These are phyloP conservation scores for Xylaria sp. DNA, from an alignment of 2,329 filamentous ascomycete species.

Conservation along the genomic window DNA sequence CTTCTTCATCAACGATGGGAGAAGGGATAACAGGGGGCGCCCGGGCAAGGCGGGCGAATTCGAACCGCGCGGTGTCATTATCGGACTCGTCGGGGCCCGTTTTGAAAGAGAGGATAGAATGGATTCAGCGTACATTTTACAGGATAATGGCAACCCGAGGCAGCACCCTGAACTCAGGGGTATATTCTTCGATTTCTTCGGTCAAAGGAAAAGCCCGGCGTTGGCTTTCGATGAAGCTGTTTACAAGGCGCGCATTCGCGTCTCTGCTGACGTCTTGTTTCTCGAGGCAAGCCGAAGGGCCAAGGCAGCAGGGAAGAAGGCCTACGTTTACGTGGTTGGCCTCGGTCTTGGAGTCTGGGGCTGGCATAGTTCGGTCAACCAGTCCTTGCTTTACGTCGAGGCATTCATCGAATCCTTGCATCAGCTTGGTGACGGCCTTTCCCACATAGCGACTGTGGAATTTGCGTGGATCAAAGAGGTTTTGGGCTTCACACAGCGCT, in stretches of 20 bases:
- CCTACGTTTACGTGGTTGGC: constrained; percentile 50
- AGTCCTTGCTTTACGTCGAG: constrained; percentile 40
- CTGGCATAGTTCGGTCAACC: constrained; percentile 33
- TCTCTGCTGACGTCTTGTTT: constrained; percentile 46
- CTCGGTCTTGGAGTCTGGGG: constrained; percentile 51
- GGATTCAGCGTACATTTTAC: constrained; percentile 43
- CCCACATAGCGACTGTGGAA: constrained; percentile 44
- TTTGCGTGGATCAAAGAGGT: constrained; percentile 42
- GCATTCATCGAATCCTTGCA: constrained; percentile 40
- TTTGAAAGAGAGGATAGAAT: constrained; percentile 49
- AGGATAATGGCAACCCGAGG: background rate
- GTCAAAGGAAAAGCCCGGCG: background rate
- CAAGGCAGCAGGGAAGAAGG: constrained; percentile 35
- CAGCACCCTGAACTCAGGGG: constrained; percentile 42
- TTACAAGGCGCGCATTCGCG: constrained; percentile 47
- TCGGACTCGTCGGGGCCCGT: constrained; percentile 50
- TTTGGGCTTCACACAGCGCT: constrained; percentile 19
- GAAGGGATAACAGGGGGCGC: constrained; percentile 41
- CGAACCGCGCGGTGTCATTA: constrained; percentile 47
- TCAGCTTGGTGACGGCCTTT: constrained; percentile 26
- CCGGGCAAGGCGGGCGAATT: constrained; percentile 35
- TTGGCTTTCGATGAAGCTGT: constrained; percentile 40
- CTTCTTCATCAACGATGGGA: constrained; percentile 49
- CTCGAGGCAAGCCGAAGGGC: constrained; percentile 48
- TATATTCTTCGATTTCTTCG: constrained; percentile 45